Conservation (phyloP, 352 stramenopile genomes). For the Halophytophthora polymorphica region DNA sequence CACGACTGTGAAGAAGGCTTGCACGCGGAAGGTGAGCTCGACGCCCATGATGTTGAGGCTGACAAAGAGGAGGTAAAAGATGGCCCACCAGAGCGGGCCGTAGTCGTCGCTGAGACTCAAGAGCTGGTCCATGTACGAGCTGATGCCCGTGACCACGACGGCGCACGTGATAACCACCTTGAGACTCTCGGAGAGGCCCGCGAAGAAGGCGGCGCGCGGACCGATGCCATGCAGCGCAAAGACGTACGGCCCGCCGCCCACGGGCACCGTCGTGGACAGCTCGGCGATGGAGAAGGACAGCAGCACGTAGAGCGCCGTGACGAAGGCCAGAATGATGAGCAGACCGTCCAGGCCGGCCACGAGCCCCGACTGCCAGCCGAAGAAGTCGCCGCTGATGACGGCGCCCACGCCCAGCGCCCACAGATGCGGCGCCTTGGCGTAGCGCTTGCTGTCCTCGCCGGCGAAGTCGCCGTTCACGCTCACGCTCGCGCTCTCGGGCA, state of each 20-base stretch:
- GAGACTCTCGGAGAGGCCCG: constrained; percentile 58
- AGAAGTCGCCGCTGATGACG: constrained; percentile 60
- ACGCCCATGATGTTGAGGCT: constrained; percentile 56
- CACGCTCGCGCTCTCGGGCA: not conserved
- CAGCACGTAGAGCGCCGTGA: constrained; percentile 61
- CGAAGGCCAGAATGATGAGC: constrained; percentile 52
- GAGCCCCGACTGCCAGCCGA: constrained; percentile 57
- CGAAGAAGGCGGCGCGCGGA: constrained; percentile 52
- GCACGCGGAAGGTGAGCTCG: constrained; percentile 64
- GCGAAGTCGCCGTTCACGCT: not conserved
- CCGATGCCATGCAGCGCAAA: constrained; percentile 66
- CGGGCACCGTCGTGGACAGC: constrained; percentile 52
- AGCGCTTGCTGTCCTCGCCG: constrained; percentile 20
- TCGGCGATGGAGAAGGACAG: constrained; percentile 72
- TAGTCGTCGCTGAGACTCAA: constrained; percentile 34
- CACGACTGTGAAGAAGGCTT: constrained; percentile 51
- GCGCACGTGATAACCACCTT: constrained; percentile 67
- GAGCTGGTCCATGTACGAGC: constrained; percentile 64
- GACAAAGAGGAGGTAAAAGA: constrained; percentile 67
- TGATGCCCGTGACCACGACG: constrained; percentile 61
- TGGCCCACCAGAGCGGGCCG: constrained; percentile 48
- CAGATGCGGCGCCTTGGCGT: constrained; percentile 51
- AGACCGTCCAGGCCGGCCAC: constrained; percentile 56
- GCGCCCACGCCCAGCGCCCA: constrained; percentile 57
- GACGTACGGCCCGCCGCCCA: constrained; percentile 54